These are phyloP conservation scores for Yamadazyma diospyri DNA, from an alignment of 1,139 yeast species.

Conservation along the genomic window DNA sequence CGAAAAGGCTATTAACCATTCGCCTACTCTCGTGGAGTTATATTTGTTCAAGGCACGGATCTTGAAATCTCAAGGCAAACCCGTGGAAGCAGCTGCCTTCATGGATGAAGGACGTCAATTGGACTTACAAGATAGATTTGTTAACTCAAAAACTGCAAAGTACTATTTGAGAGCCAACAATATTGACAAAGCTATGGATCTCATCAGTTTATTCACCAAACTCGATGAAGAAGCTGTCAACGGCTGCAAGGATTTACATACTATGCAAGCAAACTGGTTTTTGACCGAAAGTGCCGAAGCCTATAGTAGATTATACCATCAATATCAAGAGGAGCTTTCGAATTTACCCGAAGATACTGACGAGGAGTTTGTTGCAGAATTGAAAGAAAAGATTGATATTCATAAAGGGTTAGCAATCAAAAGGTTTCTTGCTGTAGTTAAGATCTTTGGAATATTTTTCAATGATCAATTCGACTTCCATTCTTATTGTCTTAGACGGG, in stretches of 20 bases:
- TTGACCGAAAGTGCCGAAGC: slow-evolving; percentile 84
- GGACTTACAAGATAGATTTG: slow-evolving; percentile 87
- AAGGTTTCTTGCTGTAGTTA: slow-evolving; percentile 65
- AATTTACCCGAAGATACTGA: slow-evolving; percentile 9
- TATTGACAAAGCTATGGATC: slow-evolving; percentile 70
- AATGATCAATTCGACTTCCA: slow-evolving; percentile 95
- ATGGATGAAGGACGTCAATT: slow-evolving; percentile 71
- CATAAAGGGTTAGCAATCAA: slow-evolving; percentile 75
- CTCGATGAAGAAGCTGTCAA: slow-evolving; percentile 69
- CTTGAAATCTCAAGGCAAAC: slow-evolving; percentile 64
- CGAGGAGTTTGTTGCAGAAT: slow-evolving; percentile 31
- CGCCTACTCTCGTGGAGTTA: slow-evolving; percentile 82
- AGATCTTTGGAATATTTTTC: slow-evolving; percentile 65
- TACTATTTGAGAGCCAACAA: slow-evolving; percentile 78
- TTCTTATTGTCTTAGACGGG: slow-evolving; percentile 84
- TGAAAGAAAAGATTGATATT: slow-evolving; percentile 33
- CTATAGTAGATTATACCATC: slow-evolving; percentile 41
- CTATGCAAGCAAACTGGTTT: slow-evolving; percentile 92
- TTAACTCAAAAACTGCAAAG: slow-evolving; percentile 85
- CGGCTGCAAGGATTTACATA: slow-evolving; percentile 83
- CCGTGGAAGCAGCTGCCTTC: slow-evolving; percentile 54
- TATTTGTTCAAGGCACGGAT: slow-evolving; percentile 79
- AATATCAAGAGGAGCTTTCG: slow-evolving; percentile 17
- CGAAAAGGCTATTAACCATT: slow-evolving; percentile 63
- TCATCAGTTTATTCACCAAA: slow-evolving; percentile 78